Evolutionary conservation across 2,329 filamentous ascomycete genomes (phyloP).

Genomic region (Fusarium burgessii): DNA sequence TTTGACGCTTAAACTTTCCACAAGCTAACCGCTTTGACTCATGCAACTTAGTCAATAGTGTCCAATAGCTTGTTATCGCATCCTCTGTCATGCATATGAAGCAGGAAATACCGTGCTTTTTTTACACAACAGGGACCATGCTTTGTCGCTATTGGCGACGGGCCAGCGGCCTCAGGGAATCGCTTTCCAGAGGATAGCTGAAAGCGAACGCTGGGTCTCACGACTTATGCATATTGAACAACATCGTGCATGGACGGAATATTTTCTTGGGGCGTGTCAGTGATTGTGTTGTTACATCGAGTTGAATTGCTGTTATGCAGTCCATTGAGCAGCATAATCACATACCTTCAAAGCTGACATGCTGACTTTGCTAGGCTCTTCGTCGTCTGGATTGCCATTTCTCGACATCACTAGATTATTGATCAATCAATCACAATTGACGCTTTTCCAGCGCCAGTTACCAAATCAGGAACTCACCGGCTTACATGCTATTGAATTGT

Average conservation of each 20-base stretch:
- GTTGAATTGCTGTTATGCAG: conserved; percentile 13
- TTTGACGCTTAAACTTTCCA: conserved; percentile 19
- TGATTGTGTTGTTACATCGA: conserved; percentile 22
- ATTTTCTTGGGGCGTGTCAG: not conserved
- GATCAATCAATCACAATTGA: conserved; percentile 13
- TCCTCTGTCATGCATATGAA: conserved; percentile 18
- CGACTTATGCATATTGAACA: conserved; percentile 28
- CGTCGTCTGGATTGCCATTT: conserved; percentile 8
- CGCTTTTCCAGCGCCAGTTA: not conserved
- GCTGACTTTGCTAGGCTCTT: conserved; percentile 13
- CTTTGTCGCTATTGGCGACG: conserved; percentile 18
- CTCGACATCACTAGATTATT: conserved; percentile 1
- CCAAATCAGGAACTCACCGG: conserved; percentile 9
- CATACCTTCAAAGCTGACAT: conserved; percentile 24
- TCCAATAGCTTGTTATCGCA: conserved; percentile 22
- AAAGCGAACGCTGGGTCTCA: conserved; percentile 21
- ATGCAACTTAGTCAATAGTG: conserved; percentile 10
- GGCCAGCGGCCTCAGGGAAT: conserved; percentile 2
- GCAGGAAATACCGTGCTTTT: conserved; percentile 3
- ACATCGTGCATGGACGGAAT: conserved; percentile 1
- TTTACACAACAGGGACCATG: conserved; percentile 11
- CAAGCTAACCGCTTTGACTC: conserved; percentile 20
- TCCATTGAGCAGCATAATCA: conserved; percentile 8
- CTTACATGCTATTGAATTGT: conserved; percentile 23
- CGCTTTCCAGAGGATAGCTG: conserved; percentile 10